Percentiles rank a stretch among this genome's conserved stretches.
Evolutionary conservation across 2,329 filamentous ascomycete genomes (phyloP).

Genomic region (Thermothelomyces thermophilus): DNA sequence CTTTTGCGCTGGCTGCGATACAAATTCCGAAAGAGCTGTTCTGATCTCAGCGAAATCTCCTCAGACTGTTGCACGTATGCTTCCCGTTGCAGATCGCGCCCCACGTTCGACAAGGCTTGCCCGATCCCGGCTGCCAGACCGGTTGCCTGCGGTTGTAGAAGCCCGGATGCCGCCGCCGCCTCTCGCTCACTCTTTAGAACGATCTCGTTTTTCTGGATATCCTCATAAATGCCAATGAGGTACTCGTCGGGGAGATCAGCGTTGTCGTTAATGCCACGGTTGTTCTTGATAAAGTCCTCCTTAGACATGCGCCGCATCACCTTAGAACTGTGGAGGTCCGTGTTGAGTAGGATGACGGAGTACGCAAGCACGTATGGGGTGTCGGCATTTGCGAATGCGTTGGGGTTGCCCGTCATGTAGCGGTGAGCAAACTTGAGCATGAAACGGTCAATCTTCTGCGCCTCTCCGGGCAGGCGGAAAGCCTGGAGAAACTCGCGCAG

Average conservation of each 20-base stretch:
- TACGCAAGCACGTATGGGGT: slow-evolving; percentile 95
- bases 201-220: slow-evolving; percentile 87
- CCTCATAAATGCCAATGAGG: slow-evolving; percentile 80
- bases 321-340: slow-evolving; percentile 87
- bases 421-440: slow-evolving; percentile 99
- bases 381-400: slow-evolving; percentile 95
- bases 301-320: slow-evolving; percentile 83
- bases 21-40: slow-evolving; percentile 87
- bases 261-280: slow-evolving; percentile 95
- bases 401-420: slow-evolving; percentile 90
- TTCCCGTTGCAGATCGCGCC: slow-evolving; percentile 84
- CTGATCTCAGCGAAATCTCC: slow-evolving; percentile 68
- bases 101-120: slow-evolving; percentile 84
- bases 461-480: slow-evolving; percentile 90
- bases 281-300: slow-evolving; percentile 98
- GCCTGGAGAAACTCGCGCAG: slow-evolving; percentile 87
- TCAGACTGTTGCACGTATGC: slow-evolving; percentile 93
- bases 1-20: slow-evolving; percentile 84
- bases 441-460: slow-evolving; percentile 98
- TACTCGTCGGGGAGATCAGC: slow-evolving; percentile 92
- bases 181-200: slow-evolving; percentile 89
- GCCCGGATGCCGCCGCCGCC: slow-evolving; percentile 73
- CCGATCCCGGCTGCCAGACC: slow-evolving; percentile 78
- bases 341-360: slow-evolving; percentile 94
- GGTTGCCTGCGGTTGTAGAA: slow-evolving; percentile 50